Evolutionary conservation across 306 rosid genomes (phyloP).

Genomic region (Quercus agrifolia): DNA sequence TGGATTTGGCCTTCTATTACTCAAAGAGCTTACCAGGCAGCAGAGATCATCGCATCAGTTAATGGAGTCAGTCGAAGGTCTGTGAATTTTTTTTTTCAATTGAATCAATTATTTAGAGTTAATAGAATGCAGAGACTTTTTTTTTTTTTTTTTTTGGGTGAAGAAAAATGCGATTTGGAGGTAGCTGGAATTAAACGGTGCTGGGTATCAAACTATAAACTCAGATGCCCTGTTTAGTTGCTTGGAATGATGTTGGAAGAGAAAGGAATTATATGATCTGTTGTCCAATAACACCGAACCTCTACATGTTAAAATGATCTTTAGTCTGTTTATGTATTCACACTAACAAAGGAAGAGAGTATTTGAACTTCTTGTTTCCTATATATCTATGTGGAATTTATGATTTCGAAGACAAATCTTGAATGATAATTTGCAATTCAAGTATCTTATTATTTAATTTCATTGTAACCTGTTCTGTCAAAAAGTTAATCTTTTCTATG

Average conservation of each 20-base stretch:
- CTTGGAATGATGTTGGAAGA: not conserved
- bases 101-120: not conserved
- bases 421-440: not conserved
- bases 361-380: not conserved
- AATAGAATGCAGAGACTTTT: not conserved
- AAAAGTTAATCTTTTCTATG: slow-evolving; percentile 11
- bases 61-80: slow-evolving; percentile 78
- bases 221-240: not conserved
- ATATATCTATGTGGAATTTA: not conserved
- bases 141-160: no score
- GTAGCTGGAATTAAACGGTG: not conserved
- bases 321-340: not conserved
- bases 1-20: slow-evolving; percentile 99
- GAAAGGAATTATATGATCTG: not conserved
- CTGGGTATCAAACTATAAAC: not conserved
- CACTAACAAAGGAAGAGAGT: not conserved
- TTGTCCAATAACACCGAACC: not conserved
- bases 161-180: not conserved
- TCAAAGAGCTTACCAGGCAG: slow-evolving; percentile 93
- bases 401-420: not conserved
- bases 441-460: not conserved
- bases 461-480: not conserved
- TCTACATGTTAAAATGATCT: not conserved
- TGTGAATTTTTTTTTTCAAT: not conserved
- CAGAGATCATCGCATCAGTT: slow-evolving; percentile 83